A percentile compares a stretch with the other conserved stretches of the same genome.
Conservation (phyloP, 805 yeast species). For the Spathaspora arborariae region DNA sequence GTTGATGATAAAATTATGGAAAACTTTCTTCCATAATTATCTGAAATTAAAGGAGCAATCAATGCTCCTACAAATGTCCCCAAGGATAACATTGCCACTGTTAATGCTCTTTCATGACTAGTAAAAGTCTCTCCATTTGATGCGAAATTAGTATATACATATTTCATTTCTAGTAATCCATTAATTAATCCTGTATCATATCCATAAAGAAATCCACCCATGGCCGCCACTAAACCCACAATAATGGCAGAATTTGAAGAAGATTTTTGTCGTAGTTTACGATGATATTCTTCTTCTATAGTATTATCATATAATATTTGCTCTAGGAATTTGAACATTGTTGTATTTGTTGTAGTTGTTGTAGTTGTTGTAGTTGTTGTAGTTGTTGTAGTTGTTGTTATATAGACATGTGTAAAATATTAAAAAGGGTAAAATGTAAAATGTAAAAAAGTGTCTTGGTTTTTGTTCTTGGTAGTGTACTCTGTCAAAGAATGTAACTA, state of each 20-base stretch:
- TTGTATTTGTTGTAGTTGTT: not conserved
- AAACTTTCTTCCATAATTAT: conserved; percentile 65
- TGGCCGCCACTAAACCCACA: conserved; percentile 79
- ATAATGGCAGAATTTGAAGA: conserved; percentile 62
- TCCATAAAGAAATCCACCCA: conserved; percentile 89
- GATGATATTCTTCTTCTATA: conserved; percentile 33
- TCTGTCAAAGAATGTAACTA: too few species aligned
- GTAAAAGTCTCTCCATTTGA: conserved; percentile 44
- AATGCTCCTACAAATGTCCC: conserved; percentile 79
- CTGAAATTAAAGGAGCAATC: conserved; percentile 59
- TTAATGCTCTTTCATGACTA: conserved; percentile 61
- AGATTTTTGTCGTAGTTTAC: conserved; percentile 39
- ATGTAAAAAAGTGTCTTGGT: too few species aligned
- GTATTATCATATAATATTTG: conserved; percentile 31
- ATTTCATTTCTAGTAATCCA: conserved; percentile 72
- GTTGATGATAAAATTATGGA: conserved; percentile 61
- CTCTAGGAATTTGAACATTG: conserved; percentile 12
- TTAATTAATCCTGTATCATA: conserved; percentile 87
- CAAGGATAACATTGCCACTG: conserved; percentile 74
- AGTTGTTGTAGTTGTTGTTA: too few species aligned
- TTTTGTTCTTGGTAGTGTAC: too few species aligned
- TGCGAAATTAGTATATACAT: conserved; percentile 57
- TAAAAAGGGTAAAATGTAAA: too few species aligned
- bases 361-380: not conserved
- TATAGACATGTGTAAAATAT: too few species aligned